Conservation (phyloP, 2,329 filamentous ascomycete species). For the Aspergillus niger region DNA sequence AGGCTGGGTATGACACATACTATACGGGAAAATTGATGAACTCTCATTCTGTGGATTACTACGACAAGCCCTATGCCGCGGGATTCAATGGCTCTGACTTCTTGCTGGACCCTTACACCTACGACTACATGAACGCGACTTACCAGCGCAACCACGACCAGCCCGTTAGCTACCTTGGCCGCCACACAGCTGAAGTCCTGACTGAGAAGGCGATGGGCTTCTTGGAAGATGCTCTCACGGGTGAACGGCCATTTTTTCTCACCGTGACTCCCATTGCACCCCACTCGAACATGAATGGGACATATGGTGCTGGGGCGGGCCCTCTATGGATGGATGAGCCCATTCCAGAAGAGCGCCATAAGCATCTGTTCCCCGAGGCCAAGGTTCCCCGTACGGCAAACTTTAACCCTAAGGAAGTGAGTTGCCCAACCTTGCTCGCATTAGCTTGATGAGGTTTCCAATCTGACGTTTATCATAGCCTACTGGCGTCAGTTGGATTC, state of each 20-base stretch:
- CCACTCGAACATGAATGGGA: conserved; percentile 57
- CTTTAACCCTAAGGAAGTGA: conserved; percentile 55
- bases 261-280: conserved; percentile 67
- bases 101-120: conserved; percentile 67
- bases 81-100: conserved; percentile 65
- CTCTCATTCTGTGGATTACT: conserved; percentile 62
- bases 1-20: conserved; percentile 67
- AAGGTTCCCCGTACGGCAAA: conserved; percentile 62
- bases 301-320: neutral
- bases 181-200: conserved; percentile 62
- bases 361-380: conserved; percentile 59
- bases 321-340: conserved; percentile 2
- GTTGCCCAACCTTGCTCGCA: too few species aligned
- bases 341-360: conserved; percentile 50
- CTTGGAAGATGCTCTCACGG: conserved; percentile 60
- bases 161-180: conserved; percentile 56
- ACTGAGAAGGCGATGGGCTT: conserved; percentile 59
- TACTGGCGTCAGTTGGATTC: conserved; percentile 49
- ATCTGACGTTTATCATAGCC: neutral
- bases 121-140: conserved; percentile 64
- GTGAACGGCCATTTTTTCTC: conserved; percentile 66
- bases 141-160: conserved; percentile 60
- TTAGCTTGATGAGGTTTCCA: too few species aligned
- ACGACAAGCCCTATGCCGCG: conserved; percentile 57
- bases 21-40: conserved; percentile 73